A percentile compares a stretch with the other conserved stretches of the same genome.
These are phyloP conservation scores for Cyclotella atomus DNA, from an alignment of 108 stramenopile species.

Conservation along the genomic window DNA sequence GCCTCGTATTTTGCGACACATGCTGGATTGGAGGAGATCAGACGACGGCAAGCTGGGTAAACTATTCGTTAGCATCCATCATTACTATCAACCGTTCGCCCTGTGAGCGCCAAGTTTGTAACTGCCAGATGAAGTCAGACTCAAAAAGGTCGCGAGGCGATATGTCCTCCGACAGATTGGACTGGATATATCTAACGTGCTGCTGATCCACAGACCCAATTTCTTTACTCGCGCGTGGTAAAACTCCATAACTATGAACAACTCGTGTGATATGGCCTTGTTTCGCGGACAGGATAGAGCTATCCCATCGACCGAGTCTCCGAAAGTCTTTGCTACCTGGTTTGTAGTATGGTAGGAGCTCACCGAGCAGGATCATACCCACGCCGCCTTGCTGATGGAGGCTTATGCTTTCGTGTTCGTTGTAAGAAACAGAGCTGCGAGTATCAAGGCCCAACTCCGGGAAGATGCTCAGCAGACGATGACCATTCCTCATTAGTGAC, in stretches of 20 bases:
- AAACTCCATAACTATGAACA: background rate
- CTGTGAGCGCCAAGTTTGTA: background rate
- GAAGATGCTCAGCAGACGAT: background rate
- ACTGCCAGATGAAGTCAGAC: background rate
- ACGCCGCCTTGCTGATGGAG: background rate
- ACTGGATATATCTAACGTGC: background rate
- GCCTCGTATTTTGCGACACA: background rate
- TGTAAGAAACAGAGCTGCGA: background rate
- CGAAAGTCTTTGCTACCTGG: background rate
- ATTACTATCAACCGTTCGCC: constrained; percentile 1
- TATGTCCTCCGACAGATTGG: background rate
- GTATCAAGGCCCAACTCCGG: background rate
- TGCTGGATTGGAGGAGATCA: background rate
- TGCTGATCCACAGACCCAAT: background rate
- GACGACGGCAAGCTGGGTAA: background rate
- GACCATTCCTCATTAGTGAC: background rate
- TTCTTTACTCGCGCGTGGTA: background rate
- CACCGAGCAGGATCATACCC: background rate
- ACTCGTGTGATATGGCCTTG: background rate
- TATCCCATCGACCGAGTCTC: background rate
- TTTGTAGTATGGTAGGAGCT: background rate
- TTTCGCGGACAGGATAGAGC: too few relatives aligned
- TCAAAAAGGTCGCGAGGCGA: background rate
- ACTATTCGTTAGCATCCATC: constrained; percentile 4
- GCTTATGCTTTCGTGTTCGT: background rate